Evolutionary conservation across 2,329 filamentous ascomycete genomes (phyloP).

Genomic region (Pyricularia pennisetigena): DNA sequence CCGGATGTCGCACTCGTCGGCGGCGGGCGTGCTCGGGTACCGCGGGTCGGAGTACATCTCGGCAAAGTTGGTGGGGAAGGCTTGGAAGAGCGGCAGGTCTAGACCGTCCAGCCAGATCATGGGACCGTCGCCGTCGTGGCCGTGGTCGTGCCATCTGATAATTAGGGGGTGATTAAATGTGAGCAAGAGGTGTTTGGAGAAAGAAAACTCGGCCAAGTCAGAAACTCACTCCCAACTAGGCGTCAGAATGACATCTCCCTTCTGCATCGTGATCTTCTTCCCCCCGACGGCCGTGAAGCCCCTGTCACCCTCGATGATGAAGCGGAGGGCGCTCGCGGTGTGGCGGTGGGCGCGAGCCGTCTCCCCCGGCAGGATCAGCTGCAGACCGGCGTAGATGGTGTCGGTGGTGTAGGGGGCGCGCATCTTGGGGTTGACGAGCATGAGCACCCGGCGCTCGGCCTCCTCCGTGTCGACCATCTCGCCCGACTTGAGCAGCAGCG

Average conservation of each 20-base stretch:
- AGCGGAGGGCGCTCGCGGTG: constrained; percentile 44
- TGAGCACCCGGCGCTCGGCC: constrained; percentile 19
- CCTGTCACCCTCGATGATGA: constrained; percentile 44
- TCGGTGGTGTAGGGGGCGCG: constrained; percentile 42
- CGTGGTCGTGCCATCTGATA: constrained; percentile 37
- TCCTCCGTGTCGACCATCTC: constrained; percentile 15
- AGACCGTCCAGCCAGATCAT: constrained; percentile 50
- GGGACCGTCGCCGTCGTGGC: constrained; percentile 42
- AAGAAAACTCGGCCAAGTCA: background rate
- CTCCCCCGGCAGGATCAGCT: constrained; percentile 46
- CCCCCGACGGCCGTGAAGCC: constrained; percentile 50
- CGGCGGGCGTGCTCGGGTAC: constrained; percentile 14
- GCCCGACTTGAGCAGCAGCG: constrained; percentile 15
- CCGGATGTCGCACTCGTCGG: constrained; percentile 20
- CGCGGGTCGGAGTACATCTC: constrained; percentile 28
- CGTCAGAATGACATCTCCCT: constrained; percentile 46
- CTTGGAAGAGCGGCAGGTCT: constrained; percentile 40
- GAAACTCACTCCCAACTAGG: constrained; percentile 42
- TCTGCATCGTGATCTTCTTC: constrained; percentile 36
- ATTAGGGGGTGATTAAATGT: background rate
- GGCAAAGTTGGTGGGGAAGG: constrained; percentile 43
- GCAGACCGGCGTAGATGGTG: constrained; percentile 46
- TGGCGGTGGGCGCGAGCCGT: constrained; percentile 45
- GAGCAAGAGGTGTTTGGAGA: background rate
- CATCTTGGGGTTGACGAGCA: constrained; percentile 18